These are phyloP conservation scores for Ceratonia siliqua DNA, from an alignment of 306 rosid genomes.

Conservation along the genomic window DNA sequence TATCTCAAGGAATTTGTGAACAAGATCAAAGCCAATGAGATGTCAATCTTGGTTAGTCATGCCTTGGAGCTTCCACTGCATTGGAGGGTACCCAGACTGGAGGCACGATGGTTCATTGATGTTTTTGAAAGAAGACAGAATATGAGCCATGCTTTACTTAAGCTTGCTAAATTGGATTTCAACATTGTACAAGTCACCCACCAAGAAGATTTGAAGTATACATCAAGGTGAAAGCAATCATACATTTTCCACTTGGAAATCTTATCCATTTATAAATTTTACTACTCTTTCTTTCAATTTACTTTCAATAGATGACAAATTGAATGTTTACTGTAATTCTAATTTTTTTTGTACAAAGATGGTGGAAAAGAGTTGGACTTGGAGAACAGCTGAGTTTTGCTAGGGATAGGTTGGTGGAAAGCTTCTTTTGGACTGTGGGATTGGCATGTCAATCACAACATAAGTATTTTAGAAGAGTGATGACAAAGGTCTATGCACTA, in stretches of 20 bases:
- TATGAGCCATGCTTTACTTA: constrained; percentile 1
- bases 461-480: not conserved
- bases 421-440: constrained; percentile 24
- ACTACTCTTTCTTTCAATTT: too few species aligned
- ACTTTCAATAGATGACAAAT: too few species aligned
- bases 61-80: constrained; percentile 31
- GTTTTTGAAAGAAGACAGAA: constrained; percentile 1
- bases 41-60: not conserved
- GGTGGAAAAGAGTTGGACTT: not conserved
- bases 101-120: constrained; percentile 34
- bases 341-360: not conserved
- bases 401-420: constrained; percentile 14
- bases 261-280: too few species aligned
- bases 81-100: constrained; percentile 27
- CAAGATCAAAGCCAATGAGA: not conserved
- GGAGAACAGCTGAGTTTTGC: constrained; percentile 25
- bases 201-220: constrained; percentile 26
- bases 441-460: not conserved
- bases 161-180: constrained; percentile 17
- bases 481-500: not conserved
- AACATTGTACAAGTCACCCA: constrained; percentile 15
- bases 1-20: not conserved
- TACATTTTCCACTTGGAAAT: too few species aligned
- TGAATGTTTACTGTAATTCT: not conserved
- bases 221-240: not conserved